Evolutionary conservation across 495 filamentous ascomycete species (phyloP).

Genomic region (Penicillium pancosmium): DNA sequence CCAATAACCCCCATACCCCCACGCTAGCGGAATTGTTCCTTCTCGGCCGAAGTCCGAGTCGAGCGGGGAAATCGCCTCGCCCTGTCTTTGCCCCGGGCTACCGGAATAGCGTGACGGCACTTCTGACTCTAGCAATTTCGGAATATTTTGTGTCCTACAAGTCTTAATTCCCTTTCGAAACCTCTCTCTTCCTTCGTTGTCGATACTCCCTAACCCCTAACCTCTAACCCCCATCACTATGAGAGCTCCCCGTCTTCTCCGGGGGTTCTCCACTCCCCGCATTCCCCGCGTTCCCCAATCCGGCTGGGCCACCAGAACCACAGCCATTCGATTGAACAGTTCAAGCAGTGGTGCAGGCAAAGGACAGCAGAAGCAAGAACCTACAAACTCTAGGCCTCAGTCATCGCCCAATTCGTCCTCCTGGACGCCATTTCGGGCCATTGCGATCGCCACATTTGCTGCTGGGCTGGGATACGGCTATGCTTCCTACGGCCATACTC

Average conservation of each 20-base stretch:
- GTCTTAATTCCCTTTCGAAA: not conserved
- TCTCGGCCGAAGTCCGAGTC: slow-evolving; percentile 39
- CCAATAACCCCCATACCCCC: not conserved
- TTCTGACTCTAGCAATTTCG: not conserved
- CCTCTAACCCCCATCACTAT: slow-evolving; percentile 18
- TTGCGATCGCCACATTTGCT: slow-evolving; percentile 38
- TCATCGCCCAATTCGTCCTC: slow-evolving; percentile 24
- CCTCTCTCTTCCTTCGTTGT: too few species aligned
- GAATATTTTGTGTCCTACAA: not conserved
- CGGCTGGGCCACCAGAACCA: slow-evolving; percentile 13
- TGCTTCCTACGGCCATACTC: slow-evolving; percentile 25
- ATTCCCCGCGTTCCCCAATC: slow-evolving; percentile 19
- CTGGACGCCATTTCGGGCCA: slow-evolving; percentile 36
- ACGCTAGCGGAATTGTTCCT: slow-evolving; percentile 1
- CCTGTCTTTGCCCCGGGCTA: slow-evolving; percentile 14
- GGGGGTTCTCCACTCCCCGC: slow-evolving; percentile 37
- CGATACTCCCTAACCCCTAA: too few species aligned
- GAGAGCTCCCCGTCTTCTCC: slow-evolving; percentile 27
- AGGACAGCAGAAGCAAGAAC: slow-evolving; percentile 11
- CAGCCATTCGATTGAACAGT: slow-evolving; percentile 23
- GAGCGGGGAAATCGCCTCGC: slow-evolving; percentile 11
- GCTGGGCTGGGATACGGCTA: slow-evolving; percentile 43
- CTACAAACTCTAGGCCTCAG: slow-evolving; percentile 11
- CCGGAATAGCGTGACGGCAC: not conserved
- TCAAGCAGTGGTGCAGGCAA: slow-evolving; percentile 4